Percentiles rank a stretch among this genome's conserved stretches.
Conservation (phyloP, 1,284 basidiomycete species). For the Ganoderma boninense region DNA sequence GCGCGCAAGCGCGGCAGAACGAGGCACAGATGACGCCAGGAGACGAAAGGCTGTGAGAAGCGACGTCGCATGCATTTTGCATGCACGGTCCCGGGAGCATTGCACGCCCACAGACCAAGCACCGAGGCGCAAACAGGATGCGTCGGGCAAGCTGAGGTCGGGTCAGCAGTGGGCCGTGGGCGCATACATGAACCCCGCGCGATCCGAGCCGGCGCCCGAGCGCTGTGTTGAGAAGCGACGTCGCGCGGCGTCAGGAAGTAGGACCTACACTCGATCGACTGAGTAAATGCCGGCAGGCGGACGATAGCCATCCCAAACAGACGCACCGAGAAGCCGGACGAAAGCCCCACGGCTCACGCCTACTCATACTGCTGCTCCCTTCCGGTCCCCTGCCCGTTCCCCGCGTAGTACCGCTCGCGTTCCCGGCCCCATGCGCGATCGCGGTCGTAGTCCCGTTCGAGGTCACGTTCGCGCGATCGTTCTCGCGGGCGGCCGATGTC, state of each 20-base stretch:
- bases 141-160: background rate
- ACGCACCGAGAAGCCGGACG: background rate
- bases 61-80: background rate
- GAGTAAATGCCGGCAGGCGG: conserved; percentile 5
- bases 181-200: background rate
- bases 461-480: conserved; percentile 18
- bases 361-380: conserved; percentile 31
- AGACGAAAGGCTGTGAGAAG: background rate
- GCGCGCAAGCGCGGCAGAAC: background rate
- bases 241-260: conserved; percentile 8
- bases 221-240: background rate
- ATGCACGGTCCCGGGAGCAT: background rate
- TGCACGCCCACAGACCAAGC: background rate
- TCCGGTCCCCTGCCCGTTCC: conserved; percentile 22
- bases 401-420: conserved; percentile 26
- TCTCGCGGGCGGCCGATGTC: conserved; percentile 16
- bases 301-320: background rate
- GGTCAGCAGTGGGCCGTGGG: background rate
- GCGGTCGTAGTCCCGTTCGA: conserved; percentile 9
- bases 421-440: conserved; percentile 18
- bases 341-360: background rate
- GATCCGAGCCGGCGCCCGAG: background rate
- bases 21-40: background rate
- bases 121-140: background rate
- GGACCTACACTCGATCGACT: conserved; percentile 10